Base-by-base conservation (phyloP, 2,329 filamentous ascomycete genomes). In the Diaporthe vexans region DNA sequence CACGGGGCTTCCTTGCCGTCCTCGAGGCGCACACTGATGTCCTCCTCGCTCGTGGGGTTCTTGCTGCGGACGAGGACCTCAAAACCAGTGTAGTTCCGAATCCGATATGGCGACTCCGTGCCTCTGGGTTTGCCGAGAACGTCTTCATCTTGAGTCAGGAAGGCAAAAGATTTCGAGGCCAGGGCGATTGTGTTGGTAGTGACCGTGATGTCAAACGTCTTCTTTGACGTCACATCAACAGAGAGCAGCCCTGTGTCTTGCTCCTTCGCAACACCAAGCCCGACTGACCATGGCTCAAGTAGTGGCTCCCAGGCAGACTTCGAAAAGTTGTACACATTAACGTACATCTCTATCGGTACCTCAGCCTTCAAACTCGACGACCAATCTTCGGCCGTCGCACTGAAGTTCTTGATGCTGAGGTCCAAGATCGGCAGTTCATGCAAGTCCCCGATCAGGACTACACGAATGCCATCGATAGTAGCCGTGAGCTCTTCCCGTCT, bases 291-390 rank as follows among this genome's bases (percentile, higher is more conserved):
- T 10, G 97, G 97, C 82, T 99, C 97, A 35, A 99, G 91, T 46
- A 99, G 85, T 4, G 97, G 97, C 82, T 99, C 97, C 97, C 97
- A 99, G 4, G 95, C 95, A 0, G 97, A 99, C 82, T 99, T 99
- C 19, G 97, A 97, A 84, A 99, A 99, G 83, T 99, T 99, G 87
- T 98, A 99, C 35, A 99, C 93, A 79, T 98, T 99, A 79, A 97
- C 91, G 83, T 98, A 98, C 77, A 96, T 95, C 76, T 98, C 95
- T 63, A 99, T 92, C n/a, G 91, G 93, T 0, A 95, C 94, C 80
- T 98, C 95, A 0, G 94, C 96, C 79, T 92, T 95, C 82, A 99
- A 88, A 29, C 92, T 93, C 7, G 92, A 93, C 1, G 96, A 96
- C 97, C 97, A 99, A 81, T 99, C 95, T 77, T 93, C 91, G 5